A percentile compares a stretch with the other conserved stretches of the same genome.
Conservation (phyloP, 179 eudicot genomes). For the Pouteria campechiana region DNA sequence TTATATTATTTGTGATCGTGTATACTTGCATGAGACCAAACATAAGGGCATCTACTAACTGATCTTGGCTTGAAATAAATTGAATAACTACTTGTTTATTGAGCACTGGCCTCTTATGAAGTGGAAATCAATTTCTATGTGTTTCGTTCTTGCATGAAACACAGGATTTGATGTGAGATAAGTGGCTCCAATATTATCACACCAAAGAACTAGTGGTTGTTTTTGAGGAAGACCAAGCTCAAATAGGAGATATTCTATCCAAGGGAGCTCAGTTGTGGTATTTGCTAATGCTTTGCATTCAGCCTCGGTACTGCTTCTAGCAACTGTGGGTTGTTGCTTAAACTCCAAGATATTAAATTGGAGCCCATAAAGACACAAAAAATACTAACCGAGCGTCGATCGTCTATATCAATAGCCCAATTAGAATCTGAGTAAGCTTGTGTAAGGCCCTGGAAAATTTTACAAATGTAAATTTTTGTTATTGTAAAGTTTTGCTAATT, state of each 20-base stretch:
- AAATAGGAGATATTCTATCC: not conserved
- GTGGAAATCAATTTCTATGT: not conserved
- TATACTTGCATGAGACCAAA: no score
- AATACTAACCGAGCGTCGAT: no score
- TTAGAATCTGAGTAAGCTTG: no score
- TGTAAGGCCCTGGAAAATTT: no score
- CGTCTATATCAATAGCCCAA: no score
- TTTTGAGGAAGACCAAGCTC: not conserved
- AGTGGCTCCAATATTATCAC: not conserved
- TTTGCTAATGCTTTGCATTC: not conserved
- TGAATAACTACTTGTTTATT: not conserved
- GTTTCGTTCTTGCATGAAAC: not conserved
- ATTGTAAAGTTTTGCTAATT: no score
- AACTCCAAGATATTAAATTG: no score
- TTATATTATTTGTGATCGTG: no score
- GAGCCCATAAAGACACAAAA: no score
- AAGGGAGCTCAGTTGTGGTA: not conserved
- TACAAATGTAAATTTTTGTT: no score
- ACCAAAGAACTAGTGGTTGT: not conserved
- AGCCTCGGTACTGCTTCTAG: not conserved
- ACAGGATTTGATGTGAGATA: not conserved
- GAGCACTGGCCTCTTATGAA: not conserved
- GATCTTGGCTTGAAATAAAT: not conserved
- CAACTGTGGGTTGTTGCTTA: no score
- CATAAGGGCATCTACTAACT: not conserved